These are phyloP conservation scores for Cucurbita moschata DNA, from an alignment of 306 rosid species.

Conservation along the genomic window DNA sequence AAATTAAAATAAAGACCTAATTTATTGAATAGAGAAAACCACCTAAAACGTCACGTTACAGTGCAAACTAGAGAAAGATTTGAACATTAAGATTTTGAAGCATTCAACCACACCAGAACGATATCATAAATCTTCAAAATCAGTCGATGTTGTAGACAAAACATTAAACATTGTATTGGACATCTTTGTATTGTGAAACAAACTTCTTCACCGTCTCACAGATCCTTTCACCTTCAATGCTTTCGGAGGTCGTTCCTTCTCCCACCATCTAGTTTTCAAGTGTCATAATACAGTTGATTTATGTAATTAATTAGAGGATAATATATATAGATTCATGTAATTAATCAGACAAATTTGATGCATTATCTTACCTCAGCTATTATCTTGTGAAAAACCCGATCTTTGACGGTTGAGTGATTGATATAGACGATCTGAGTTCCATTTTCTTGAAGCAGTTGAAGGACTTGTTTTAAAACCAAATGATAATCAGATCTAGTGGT, in stretches of 20 bases:
- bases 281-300: no score
- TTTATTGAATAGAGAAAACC: no score
- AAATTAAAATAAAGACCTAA: no score
- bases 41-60: not conserved
- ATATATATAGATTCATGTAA: no score
- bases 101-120: not conserved
- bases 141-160: not conserved
- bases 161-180: not conserved
- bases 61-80: not conserved
- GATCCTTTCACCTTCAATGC: not conserved
- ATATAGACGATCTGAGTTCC: not conserved
- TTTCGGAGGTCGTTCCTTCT: not conserved
- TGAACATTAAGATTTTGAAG: not conserved
- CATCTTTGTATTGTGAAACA: not conserved
- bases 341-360: no score
- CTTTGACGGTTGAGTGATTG: not conserved
- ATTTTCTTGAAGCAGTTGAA: not conserved
- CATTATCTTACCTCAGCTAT: not conserved
- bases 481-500: not conserved
- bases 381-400: not conserved
- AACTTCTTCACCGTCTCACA: not conserved
- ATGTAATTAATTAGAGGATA: no score
- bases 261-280: not conserved
- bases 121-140: not conserved
- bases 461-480: not conserved